Base-by-base conservation (phyloP, 2,329 filamentous ascomycete species). In the Trichoderma oligosporum region DNA sequence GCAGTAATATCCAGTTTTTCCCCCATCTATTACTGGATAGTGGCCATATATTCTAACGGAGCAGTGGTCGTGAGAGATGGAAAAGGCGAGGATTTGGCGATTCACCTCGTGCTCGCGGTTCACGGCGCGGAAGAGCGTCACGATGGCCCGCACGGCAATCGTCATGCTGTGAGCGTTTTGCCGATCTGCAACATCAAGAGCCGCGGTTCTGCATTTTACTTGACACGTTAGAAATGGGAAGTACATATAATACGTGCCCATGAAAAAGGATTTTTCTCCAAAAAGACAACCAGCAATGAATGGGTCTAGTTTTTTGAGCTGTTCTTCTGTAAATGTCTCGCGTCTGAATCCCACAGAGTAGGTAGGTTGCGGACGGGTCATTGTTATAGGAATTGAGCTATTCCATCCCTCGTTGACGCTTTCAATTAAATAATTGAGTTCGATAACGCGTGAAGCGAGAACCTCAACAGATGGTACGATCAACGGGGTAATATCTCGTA, bases 191-290 rank as follows among this genome's bases (percentile, higher is more conserved):
- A 72, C 54, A 47, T 73, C 66, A 5, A 76, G 73, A 1, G 62
- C 68, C 29, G 60, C 65, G 25, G 66, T 63, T 41, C 74, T 70
- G 59, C 72, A 77, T 64, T 79, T 78, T 1, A 78, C 75, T 63
- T 81, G 74, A 63, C 72, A 77, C 1, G 73, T 73, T 0, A 81
- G 66, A 59, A 80, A 81, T 4, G 76, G 76, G 61, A 82, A 78
- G 66, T 75, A 76, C 68, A 79, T 78, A 4, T 73, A 65, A 56
- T 70, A 75, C 9, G 74, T 80, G 6, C 63, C 73, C 68, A 76
- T 75, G 54, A 79, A 78, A 60, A 66, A 71, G 29, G 71, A 79
- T 52, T 63, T 63, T 57, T 74, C 69, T 16, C 66, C 66, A 33
- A 49, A 36, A 22, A 70, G 33, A 9, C 67, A 66, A 31, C 74